Percentiles rank a stretch among this genome's conserved stretches.
These are phyloP conservation scores for Daldinia caldariorum DNA, from an alignment of 495 filamentous ascomycete species.

Conservation along the genomic window DNA sequence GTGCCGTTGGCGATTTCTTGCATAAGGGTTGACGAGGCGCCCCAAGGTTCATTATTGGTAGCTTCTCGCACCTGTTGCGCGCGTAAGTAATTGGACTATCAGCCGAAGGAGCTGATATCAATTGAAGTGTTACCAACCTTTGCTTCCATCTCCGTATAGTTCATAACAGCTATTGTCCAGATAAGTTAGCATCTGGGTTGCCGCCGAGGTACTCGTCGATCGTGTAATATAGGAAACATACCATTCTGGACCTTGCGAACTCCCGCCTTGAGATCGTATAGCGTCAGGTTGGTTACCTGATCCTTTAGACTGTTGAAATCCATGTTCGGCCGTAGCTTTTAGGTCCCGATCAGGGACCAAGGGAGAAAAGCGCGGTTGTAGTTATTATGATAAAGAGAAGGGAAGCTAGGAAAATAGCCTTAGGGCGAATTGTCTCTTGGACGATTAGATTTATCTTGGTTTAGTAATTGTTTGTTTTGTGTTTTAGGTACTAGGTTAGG, in stretches of 20 bases:
- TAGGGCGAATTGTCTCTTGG: too few species aligned
- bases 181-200: slow-evolving; percentile 30
- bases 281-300: slow-evolving; percentile 89
- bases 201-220: slow-evolving; percentile 4
- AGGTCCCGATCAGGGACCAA: slow-evolving; percentile 33
- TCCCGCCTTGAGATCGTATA: slow-evolving; percentile 97
- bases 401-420: background rate
- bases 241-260: slow-evolving; percentile 99
- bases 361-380: slow-evolving; percentile 1
- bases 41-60: slow-evolving; percentile 98
- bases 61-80: slow-evolving; percentile 83
- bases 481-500: too few species aligned
- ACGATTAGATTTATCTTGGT: background rate
- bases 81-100: slow-evolving; percentile 24
- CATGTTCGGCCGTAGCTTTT: slow-evolving; percentile 62
- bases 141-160: slow-evolving; percentile 99
- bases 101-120: background rate
- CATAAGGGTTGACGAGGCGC: slow-evolving; percentile 84
- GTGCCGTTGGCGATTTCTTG: slow-evolving; percentile 99
- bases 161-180: slow-evolving; percentile 84
- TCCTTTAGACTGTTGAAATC: slow-evolving; percentile 87
- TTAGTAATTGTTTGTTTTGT: background rate
- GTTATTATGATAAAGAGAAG: background rate
- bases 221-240: slow-evolving; percentile 53
- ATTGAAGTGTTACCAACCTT: slow-evolving; percentile 70